Evolutionary conservation across 805 yeast species (phyloP).

Genomic region (Lachancea thermotolerans): DNA sequence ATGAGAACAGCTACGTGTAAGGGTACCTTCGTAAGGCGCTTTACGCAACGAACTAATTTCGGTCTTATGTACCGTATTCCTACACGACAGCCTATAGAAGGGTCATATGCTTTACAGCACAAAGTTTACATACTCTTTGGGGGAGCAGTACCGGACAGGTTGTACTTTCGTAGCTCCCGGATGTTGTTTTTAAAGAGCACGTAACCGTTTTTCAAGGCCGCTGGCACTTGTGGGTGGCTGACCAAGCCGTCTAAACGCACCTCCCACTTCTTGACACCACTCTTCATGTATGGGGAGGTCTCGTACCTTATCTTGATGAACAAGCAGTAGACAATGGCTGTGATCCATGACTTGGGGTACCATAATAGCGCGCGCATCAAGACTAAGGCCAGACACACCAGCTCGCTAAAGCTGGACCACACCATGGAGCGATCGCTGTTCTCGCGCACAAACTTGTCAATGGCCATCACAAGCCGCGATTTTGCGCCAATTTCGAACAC

Average conservation of each 20-base stretch:
- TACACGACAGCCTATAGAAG: no score
- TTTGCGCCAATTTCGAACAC: conserved; percentile 27
- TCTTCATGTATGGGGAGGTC: conserved; percentile 64
- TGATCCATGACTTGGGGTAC: conserved; percentile 55
- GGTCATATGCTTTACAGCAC: no score
- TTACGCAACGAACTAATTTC: no score
- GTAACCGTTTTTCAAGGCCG: conserved; percentile 45
- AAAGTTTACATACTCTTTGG: conserved; percentile 1
- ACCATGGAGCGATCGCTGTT: conserved; percentile 56
- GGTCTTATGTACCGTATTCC: no score
- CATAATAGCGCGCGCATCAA: conserved; percentile 52
- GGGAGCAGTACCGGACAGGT: conserved; percentile 4
- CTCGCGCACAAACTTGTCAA: conserved; percentile 41
- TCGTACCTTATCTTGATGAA: conserved; percentile 78
- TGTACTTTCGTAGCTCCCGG: conserved; percentile 7
- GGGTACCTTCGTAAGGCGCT: no score
- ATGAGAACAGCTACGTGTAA: no score
- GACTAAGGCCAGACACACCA: conserved; percentile 36
- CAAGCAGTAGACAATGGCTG: conserved; percentile 45
- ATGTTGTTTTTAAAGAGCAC: conserved; percentile 35
- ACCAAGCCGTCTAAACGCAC: conserved; percentile 55
- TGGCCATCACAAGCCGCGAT: conserved; percentile 20
- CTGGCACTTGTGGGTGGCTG: conserved; percentile 48
- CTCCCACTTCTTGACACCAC: conserved; percentile 61
- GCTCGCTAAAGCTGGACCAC: conserved; percentile 54